phyloP scores from a whole-genome alignment of 2,329 filamentous ascomycete species.

The Claviceps sorghi region DNA sequence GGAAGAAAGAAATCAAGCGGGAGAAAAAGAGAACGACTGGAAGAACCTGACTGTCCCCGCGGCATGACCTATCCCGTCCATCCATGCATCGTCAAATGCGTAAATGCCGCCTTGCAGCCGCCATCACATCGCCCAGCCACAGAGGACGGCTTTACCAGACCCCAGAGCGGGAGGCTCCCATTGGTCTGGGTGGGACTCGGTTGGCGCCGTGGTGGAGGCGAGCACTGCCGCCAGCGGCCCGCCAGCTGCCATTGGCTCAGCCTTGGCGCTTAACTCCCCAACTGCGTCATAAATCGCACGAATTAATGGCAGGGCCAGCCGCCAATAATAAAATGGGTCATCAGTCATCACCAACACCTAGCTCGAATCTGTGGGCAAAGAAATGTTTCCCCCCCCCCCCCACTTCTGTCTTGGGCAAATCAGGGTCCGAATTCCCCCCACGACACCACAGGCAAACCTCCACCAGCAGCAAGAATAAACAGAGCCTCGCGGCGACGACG shows the following conservation, averaged over 20 bases:
- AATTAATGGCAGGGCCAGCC: not conserved
- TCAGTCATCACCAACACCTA: too few relatives aligned
- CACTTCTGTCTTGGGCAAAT: not conserved
- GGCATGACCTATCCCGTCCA: too few relatives aligned
- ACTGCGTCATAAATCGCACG: not conserved
- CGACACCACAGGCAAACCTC: too few relatives aligned
- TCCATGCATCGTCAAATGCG: too few relatives aligned
- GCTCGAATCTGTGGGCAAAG: not conserved
- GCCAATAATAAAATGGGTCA: too few relatives aligned
- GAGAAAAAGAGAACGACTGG: too few relatives aligned
- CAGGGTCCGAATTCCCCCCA: not conserved
- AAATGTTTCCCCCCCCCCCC: not conserved
- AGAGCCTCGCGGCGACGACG: too few relatives aligned
- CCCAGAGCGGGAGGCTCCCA: not conserved
- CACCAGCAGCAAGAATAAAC: too few relatives aligned
- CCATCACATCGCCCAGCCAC: not conserved
- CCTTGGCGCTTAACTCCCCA: not conserved
- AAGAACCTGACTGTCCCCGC: too few relatives aligned
- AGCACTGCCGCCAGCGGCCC: not conserved
- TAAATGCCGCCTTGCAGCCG: too few relatives aligned
- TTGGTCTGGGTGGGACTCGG: not conserved
- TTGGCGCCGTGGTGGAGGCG: not conserved
- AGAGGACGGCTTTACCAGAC: not conserved
- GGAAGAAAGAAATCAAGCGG: too few relatives aligned
- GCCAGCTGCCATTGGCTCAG: not conserved